Percentiles rank a stretch among this genome's conserved stretches.
phyloP scores from a whole-genome alignment of 164 flowering plant species.

The Magnolia kwangsiensis region DNA sequence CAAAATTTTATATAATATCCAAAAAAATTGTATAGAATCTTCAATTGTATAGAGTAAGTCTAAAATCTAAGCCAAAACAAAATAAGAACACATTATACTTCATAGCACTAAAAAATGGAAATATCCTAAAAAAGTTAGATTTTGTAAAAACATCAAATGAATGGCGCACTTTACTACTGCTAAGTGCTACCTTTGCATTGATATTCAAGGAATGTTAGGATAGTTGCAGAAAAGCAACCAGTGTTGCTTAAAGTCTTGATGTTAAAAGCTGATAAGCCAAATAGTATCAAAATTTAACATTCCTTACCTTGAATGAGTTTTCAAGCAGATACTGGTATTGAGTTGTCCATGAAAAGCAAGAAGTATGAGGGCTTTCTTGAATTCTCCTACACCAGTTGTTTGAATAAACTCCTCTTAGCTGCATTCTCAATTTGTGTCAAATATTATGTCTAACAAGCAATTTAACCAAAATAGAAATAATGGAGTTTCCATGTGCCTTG shows the following conservation, averaged over 20 bases:
- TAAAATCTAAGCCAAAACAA: background rate
- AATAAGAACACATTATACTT: background rate
- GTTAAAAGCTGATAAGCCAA: background rate
- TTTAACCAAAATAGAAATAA: background rate
- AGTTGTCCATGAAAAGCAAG: conserved; percentile 26
- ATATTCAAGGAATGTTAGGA: no score
- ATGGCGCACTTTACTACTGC: no score
- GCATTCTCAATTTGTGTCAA: conserved; percentile 25
- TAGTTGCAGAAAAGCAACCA: no score
- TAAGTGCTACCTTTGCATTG: no score
- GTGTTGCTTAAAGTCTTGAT: background rate
- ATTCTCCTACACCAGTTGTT: conserved; percentile 83
- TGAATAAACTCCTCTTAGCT: conserved; percentile 83
- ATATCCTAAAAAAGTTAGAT: background rate
- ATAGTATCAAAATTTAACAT: background rate
- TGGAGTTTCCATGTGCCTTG: conserved; percentile 42
- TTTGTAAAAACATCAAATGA: background rate
- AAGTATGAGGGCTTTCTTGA: conserved; percentile 75
- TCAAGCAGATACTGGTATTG: conserved; percentile 35
- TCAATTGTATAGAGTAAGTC: conserved; percentile 26
- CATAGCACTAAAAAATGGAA: background rate
- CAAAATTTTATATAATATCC: conserved; percentile 64
- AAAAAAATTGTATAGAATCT: conserved; percentile 65
- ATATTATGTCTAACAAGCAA: background rate
- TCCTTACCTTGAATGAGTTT: conserved; percentile 44